Conservation (phyloP, 106 monocot genomes). For the Phalaenopsis equestris region DNA sequence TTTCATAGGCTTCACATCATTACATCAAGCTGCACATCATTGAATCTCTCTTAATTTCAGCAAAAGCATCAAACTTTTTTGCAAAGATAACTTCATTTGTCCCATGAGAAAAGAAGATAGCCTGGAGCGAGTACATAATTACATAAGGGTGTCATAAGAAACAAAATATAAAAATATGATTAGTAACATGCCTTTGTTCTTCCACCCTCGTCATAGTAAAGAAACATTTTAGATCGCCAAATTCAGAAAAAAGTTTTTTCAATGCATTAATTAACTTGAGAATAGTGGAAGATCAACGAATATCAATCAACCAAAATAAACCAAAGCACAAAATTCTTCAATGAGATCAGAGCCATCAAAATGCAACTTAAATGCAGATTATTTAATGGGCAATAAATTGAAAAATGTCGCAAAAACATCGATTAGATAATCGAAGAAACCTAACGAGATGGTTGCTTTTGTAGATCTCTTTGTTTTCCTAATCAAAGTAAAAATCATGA, state of each 20-base stretch:
- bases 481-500: no score
- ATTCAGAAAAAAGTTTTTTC: slow-evolving; percentile 85
- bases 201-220: slow-evolving; percentile 83
- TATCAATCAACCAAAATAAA: background rate
- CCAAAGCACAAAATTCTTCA: background rate
- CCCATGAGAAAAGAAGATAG: slow-evolving; percentile 33
- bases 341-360: background rate
- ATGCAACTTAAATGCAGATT: background rate
- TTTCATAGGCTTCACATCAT: slow-evolving; percentile 73
- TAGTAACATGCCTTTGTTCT: slow-evolving; percentile 60
- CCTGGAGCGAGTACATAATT: no score
- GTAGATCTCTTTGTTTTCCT: no score
- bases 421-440: background rate
- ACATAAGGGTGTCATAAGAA: background rate
- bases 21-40: slow-evolving; percentile 70
- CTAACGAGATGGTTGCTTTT: background rate
- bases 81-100: slow-evolving; percentile 92
- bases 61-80: slow-evolving; percentile 56
- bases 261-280: slow-evolving; percentile 8
- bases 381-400: background rate
- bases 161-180: background rate
- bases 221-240: slow-evolving; percentile 79
- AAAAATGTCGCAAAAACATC: background rate
- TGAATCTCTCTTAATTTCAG: slow-evolving; percentile 82
- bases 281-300: background rate